These are phyloP conservation scores for Tulasnella calospora DNA, from an alignment of 768 basidiomycete species.

Conservation along the genomic window DNA sequence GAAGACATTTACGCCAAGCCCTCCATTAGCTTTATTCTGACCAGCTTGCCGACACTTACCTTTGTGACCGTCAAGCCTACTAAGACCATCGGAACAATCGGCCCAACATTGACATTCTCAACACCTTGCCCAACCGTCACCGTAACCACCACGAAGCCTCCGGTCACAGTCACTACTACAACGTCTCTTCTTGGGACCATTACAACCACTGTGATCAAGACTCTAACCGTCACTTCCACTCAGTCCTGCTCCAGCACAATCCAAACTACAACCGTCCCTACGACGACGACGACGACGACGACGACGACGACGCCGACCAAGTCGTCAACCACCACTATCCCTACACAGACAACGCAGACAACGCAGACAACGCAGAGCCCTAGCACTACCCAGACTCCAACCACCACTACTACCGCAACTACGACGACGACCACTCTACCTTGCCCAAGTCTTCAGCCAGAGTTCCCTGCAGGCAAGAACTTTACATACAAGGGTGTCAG, in stretches of 20 bases:
- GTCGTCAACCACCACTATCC: background rate
- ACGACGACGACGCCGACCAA: background rate
- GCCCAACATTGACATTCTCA: background rate
- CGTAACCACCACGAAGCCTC: background rate
- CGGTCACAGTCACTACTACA: too few species aligned
- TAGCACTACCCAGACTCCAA: background rate
- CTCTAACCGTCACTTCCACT: background rate
- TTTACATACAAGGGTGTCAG: constrained; percentile 12
- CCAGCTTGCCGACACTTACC: background rate
- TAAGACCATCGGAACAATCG: background rate
- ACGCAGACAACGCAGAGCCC: background rate
- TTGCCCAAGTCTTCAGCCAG: background rate
- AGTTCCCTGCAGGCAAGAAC: background rate
- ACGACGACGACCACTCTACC: background rate
- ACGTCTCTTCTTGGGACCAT: too few species aligned
- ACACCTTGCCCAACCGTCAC: background rate
- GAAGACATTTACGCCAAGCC: background rate
- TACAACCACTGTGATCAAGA: background rate
- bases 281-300: background rate
- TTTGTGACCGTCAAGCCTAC: background rate
- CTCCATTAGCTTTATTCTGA: background rate
- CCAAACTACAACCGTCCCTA: background rate
- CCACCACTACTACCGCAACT: background rate
- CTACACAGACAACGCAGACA: background rate
- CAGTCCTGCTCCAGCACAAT: background rate